Base-by-base conservation (phyloP, 176 grass and related monocot species). In the Dactylis glomerata region DNA sequence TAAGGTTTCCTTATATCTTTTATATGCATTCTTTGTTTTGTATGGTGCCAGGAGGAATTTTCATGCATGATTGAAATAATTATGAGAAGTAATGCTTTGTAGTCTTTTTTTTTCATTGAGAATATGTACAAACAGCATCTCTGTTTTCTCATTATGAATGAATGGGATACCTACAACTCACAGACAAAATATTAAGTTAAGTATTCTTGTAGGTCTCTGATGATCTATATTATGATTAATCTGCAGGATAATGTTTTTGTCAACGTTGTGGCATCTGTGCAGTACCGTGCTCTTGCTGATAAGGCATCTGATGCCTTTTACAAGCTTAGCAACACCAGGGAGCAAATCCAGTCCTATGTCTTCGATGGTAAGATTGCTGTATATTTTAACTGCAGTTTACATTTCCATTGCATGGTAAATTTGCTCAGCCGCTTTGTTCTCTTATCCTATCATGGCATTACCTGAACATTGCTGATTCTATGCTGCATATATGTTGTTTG, bases 191-290 rank as follows among this genome's bases (percentile, higher is more conserved):
- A 12, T 23, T 45, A 56, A 73, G 11, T 34, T 75, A 1, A 27
- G 17, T 87, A 34, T 36, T 41, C 20, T 73, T 0, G n/a, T 74
- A 64, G 34, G 12, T 33, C 6, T 66, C 68, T 80, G 12, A 77
- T 34, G 68, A 36, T 61, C 24, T 14, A 75, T 64, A 68, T 19
- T 37, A 22, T 85, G 20, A 40, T 91, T 81, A 30, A 73, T 90
- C 26, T 94, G 61, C 89, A 97, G 94, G 94, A 97, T 52, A 97
- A 97, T 85, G 94, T 97, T 51, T 97, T 97, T 49, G 94, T 94
- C 67, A 97, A 91, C 44, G 94, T 97, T 78, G 94, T 97, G 65
- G 94, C 94, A 50, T 97, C 94, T 36, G 80, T 97, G 55, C 94
- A 97, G 88, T 97, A 90, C 77, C 89, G 83, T 82, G 94, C 92